A percentile compares a stretch with the other conserved stretches of the same genome.
Evolutionary conservation across 1,284 basidiomycete genomes (phyloP).

Genomic region (Ustilago crameri): DNA sequence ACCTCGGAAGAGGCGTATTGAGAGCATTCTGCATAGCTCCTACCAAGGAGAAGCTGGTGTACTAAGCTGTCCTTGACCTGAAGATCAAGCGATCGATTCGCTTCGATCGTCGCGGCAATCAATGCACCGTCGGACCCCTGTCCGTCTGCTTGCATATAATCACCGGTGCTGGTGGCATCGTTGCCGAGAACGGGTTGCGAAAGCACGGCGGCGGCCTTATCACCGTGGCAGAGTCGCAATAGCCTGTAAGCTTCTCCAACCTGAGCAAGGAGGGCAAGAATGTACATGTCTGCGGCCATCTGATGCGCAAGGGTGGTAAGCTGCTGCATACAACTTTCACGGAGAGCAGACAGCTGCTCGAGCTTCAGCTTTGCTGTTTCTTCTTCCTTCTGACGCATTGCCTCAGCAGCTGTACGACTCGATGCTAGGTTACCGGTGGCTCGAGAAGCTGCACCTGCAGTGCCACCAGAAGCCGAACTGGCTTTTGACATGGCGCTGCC

Average conservation of each 20-base stretch:
- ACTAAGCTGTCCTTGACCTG: constrained; percentile 39
- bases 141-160: not conserved
- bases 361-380: constrained; percentile 20
- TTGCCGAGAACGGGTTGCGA: constrained; percentile 5
- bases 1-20: constrained; percentile 58
- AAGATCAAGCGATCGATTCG: constrained; percentile 13
- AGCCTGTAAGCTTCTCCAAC: constrained; percentile 59
- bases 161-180: not conserved
- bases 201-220: constrained; percentile 41
- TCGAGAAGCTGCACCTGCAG: constrained; percentile 12
- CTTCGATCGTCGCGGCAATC: not conserved
- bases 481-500: constrained; percentile 47
- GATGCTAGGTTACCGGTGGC: constrained; percentile 23
- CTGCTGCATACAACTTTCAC: constrained; percentile 22
- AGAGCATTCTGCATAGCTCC: constrained; percentile 58
- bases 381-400: constrained; percentile 41
- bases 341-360: constrained; percentile 18
- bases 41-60: constrained; percentile 54
- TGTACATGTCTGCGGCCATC: constrained; percentile 39
- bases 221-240: constrained; percentile 51
- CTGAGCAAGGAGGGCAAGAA: constrained; percentile 41
- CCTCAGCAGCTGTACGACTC: constrained; percentile 34
- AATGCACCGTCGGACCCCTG: constrained; percentile 5
- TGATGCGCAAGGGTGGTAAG: constrained; percentile 28
- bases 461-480: constrained; percentile 24